These are phyloP conservation scores for Spathaspora girioi DNA, from an alignment of 805 yeast species.

Conservation along the genomic window DNA sequence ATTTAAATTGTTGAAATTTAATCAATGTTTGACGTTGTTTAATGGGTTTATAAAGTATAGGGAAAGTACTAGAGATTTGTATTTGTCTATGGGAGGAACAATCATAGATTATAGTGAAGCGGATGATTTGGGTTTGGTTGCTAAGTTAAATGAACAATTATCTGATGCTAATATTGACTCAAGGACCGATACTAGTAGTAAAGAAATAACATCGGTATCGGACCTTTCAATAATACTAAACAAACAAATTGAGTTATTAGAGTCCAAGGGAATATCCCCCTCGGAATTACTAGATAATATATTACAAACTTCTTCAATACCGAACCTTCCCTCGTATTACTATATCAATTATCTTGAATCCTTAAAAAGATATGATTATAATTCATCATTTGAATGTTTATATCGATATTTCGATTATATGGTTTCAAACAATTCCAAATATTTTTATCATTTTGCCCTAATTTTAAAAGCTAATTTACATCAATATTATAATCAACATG, in stretches of 20 bases:
- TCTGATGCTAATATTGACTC: conserved; percentile 3
- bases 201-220: conserved; percentile 40
- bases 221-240: conserved; percentile 50
- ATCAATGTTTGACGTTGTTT: conserved; percentile 30
- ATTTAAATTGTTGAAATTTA: conserved; percentile 31
- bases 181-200: not conserved
- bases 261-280: conserved; percentile 48
- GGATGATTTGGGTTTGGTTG: conserved; percentile 13
- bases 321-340: conserved; percentile 43
- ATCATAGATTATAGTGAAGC: conserved; percentile 2
- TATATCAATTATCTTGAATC: conserved; percentile 61
- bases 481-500: conserved; percentile 60
- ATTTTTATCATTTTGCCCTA: conserved; percentile 73
- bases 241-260: conserved; percentile 51
- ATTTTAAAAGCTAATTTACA: conserved; percentile 70
- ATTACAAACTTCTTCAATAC: conserved; percentile 45
- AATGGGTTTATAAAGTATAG: conserved; percentile 34
- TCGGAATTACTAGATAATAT: conserved; percentile 42
- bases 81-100: conserved; percentile 11
- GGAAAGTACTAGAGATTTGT: conserved; percentile 20
- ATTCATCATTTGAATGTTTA: conserved; percentile 46
- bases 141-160: conserved; percentile 12
- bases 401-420: conserved; percentile 71
- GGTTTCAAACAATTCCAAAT: conserved; percentile 61
- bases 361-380: conserved; percentile 58